Conservation (phyloP, 169 alveolate genomes). For the Eimeria necatrix region DNA sequence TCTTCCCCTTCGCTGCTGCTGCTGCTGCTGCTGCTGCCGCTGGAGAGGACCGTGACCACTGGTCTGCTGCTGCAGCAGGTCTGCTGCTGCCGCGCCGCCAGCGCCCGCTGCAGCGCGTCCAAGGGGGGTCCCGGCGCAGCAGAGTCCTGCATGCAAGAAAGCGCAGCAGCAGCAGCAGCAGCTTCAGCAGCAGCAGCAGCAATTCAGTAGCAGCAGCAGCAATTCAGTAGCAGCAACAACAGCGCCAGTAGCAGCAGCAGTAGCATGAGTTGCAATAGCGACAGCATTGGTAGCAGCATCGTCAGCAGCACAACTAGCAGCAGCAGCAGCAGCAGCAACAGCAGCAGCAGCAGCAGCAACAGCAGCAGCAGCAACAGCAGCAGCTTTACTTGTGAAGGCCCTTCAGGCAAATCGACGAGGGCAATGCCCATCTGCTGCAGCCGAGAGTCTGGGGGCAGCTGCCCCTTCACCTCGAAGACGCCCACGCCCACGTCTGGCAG, state of each 20-base stretch:
- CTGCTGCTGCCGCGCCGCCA: constrained; percentile 49
- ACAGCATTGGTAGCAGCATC: neutral
- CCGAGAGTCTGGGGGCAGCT: constrained; percentile 7
- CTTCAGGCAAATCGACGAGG: constrained; percentile 23
- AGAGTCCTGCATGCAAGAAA: neutral
- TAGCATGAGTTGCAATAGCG: neutral
- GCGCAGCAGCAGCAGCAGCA: neutral
- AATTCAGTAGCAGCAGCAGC: neutral
- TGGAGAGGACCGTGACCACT: constrained; percentile 42
- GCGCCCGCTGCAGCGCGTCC: constrained; percentile 50
- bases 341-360: neutral
- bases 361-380: neutral
- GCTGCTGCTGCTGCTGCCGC: constrained; percentile 69
- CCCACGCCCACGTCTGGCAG: constrained; percentile 47
- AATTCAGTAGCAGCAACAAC: neutral
- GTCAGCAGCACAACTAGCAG: neutral
- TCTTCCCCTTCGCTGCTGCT: constrained; percentile 32
- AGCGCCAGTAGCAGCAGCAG: neutral
- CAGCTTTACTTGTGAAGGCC: neutral
- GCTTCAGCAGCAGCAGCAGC: neutral
- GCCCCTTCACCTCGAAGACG: constrained; percentile 33
- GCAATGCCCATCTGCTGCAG: neutral
- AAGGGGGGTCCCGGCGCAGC: neutral
- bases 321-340: neutral
- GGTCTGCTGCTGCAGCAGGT: neutral